These are phyloP conservation scores for Gracilaria caudata DNA, from an alignment of 23 red algal species.

Conservation along the genomic window DNA sequence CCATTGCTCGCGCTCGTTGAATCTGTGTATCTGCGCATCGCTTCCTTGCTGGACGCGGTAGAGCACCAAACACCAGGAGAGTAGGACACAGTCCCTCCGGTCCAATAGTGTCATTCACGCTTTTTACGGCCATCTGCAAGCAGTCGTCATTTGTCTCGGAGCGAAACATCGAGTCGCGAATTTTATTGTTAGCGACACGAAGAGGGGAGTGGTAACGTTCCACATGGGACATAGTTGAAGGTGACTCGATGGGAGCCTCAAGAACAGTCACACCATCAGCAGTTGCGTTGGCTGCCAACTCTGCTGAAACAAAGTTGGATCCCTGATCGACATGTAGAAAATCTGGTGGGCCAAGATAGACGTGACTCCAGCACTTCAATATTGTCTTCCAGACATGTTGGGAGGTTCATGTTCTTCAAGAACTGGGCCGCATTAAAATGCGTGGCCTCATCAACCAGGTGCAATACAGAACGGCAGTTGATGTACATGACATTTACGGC, in stretches of 20 bases:
- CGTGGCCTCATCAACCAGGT: constrained; percentile 29
- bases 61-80: constrained; percentile 18
- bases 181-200: constrained; percentile 14
- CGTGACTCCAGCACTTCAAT: constrained; percentile 11
- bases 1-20: constrained; percentile 17
- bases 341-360: constrained; percentile 6
- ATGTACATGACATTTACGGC: constrained; percentile 28
- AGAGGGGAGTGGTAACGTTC: constrained; percentile 46
- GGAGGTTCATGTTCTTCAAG: constrained; percentile 12
- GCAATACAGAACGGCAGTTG: constrained; percentile 22
- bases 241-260: constrained; percentile 32
- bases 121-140: constrained; percentile 19
- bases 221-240: constrained; percentile 25
- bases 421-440: constrained; percentile 41
- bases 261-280: constrained; percentile 10
- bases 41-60: constrained; percentile 12
- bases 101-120: constrained; percentile 30
- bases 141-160: constrained; percentile 19
- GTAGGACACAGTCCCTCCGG: constrained; percentile 34
- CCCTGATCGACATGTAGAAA: constrained; percentile 33
- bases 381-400: constrained; percentile 25
- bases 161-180: not conserved
- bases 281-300: constrained; percentile 22
- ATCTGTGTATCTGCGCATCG: constrained; percentile 3
- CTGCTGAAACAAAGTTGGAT: constrained; percentile 28